phyloP scores from a whole-genome alignment of 352 stramenopile genomes.

The Globisporangium abappressorium region DNA sequence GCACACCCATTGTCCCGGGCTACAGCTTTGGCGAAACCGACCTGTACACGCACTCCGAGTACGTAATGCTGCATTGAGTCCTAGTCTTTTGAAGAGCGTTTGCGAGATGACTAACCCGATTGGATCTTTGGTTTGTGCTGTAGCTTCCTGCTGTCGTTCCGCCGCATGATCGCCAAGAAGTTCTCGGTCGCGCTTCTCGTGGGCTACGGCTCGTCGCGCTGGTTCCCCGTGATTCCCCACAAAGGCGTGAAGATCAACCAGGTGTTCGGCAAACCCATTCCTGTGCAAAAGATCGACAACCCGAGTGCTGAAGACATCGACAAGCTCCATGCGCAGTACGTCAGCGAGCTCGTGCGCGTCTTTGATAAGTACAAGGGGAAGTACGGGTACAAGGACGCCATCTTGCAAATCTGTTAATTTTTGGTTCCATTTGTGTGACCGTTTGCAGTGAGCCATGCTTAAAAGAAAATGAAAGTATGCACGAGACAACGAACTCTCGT shows the following conservation, averaged over 20 bases:
- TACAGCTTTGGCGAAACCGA: conserved; percentile 86
- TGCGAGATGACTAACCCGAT: background rate
- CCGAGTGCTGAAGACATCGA: conserved; percentile 65
- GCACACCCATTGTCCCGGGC: conserved; percentile 65
- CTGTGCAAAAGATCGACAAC: conserved; percentile 52
- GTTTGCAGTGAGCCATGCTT: background rate
- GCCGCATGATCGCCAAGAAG: conserved; percentile 62
- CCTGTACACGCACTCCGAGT: conserved; percentile 80
- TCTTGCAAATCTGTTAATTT: conserved; percentile 53
- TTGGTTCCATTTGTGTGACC: background rate
- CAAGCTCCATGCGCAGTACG: conserved; percentile 61
- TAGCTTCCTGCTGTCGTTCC: conserved; percentile 65
- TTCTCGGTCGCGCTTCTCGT: conserved; percentile 65
- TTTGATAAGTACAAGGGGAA: conserved; percentile 85
- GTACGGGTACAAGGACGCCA: conserved; percentile 58
- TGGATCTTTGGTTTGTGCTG: background rate
- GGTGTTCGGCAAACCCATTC: conserved; percentile 73
- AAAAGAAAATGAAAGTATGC: conserved; percentile 3
- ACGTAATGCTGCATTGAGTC: background rate
- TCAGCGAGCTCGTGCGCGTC: conserved; percentile 66
- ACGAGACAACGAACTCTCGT: background rate
- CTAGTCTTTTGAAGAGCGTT: background rate
- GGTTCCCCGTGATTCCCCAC: conserved; percentile 53
- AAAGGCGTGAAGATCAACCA: conserved; percentile 60
- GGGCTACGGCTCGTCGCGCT: conserved; percentile 56